Percentiles rank a stretch among this genome's conserved stretches.
These are phyloP conservation scores for Sordariomycetes sp. DNA, from an alignment of 2,329 filamentous ascomycete genomes.

Conservation along the genomic window DNA sequence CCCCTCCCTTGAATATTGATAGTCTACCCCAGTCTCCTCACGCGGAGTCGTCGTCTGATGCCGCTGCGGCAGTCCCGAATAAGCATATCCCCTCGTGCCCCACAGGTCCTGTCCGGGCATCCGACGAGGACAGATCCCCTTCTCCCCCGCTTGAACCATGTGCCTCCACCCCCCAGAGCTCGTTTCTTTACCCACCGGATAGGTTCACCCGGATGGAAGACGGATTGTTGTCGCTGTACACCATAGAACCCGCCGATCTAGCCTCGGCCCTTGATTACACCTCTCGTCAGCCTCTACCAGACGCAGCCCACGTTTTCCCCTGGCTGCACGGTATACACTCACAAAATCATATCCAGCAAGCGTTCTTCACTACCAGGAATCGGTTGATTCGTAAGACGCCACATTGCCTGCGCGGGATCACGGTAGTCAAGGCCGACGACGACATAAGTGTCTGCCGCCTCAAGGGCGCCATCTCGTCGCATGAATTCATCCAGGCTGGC, in stretches of 20 bases:
- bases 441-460: conserved; percentile 64
- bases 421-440: conserved; percentile 80
- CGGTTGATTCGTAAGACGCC: conserved; percentile 61
- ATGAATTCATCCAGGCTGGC: conserved; percentile 59
- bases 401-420: conserved; percentile 66
- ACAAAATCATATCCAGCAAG: conserved; percentile 76
- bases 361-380: conserved; percentile 76
- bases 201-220: conserved; percentile 41
- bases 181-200: conserved; percentile 66
- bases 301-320: conserved; percentile 80
- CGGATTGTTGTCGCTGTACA: conserved; percentile 54
- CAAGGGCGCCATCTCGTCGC: conserved; percentile 76
- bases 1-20: neutral
- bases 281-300: conserved; percentile 70
- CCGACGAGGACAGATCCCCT: conserved; percentile 22
- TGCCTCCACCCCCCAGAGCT: conserved; percentile 40
- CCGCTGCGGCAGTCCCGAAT: conserved; percentile 53
- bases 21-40: neutral
- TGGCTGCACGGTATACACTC: conserved; percentile 93
- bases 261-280: conserved; percentile 65
- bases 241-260: conserved; percentile 58
- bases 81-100: conserved; percentile 86
- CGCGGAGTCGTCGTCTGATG: conserved; percentile 15
- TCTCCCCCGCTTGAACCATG: neutral
- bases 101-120: conserved; percentile 54